phyloP scores from a whole-genome alignment of 805 yeast genomes.

The Lachancea thermotolerans region DNA sequence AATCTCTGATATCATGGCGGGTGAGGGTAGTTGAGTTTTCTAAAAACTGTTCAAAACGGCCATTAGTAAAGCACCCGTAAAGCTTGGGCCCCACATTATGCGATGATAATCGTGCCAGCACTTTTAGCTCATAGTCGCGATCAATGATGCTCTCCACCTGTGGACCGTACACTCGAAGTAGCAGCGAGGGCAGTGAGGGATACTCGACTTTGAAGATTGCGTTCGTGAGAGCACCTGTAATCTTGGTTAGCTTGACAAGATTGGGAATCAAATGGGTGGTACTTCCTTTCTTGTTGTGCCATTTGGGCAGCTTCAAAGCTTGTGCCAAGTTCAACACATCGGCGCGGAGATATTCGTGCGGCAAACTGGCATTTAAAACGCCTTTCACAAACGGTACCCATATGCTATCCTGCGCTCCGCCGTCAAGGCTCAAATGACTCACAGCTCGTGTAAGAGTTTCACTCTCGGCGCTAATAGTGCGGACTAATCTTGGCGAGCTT shows the following conservation, averaged over 20 bases:
- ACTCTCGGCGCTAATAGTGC: slow-evolving; percentile 25
- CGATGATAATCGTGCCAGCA: slow-evolving; percentile 64
- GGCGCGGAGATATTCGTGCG: slow-evolving; percentile 76
- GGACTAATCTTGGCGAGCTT: slow-evolving; percentile 25
- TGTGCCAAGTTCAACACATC: slow-evolving; percentile 65
- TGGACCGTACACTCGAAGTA: slow-evolving; percentile 82
- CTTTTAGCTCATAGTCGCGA: slow-evolving; percentile 68
- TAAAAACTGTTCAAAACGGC: slow-evolving; percentile 88
- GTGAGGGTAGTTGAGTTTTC: slow-evolving; percentile 75
- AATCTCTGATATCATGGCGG: slow-evolving; percentile 64
- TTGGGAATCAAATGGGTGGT: slow-evolving; percentile 32
- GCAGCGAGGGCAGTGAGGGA: slow-evolving; percentile 51
- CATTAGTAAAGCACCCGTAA: slow-evolving; percentile 85
- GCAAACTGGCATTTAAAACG: slow-evolving; percentile 66
- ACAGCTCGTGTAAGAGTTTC: slow-evolving; percentile 7
- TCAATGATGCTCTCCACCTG: slow-evolving; percentile 83
- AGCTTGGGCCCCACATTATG: slow-evolving; percentile 83
- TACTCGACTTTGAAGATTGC: slow-evolving; percentile 75
- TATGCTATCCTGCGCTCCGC: slow-evolving; percentile 15
- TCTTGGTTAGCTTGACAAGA: slow-evolving; percentile 51
- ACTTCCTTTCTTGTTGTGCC: slow-evolving; percentile 50
- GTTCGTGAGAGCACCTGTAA: slow-evolving; percentile 91
- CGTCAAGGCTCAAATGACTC: slow-evolving; percentile 2
- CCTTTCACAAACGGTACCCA: slow-evolving; percentile 48
- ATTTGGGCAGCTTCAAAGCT: slow-evolving; percentile 61